Conservation (phyloP, 306 rosid genomes). For the Benincasa hispida region DNA sequence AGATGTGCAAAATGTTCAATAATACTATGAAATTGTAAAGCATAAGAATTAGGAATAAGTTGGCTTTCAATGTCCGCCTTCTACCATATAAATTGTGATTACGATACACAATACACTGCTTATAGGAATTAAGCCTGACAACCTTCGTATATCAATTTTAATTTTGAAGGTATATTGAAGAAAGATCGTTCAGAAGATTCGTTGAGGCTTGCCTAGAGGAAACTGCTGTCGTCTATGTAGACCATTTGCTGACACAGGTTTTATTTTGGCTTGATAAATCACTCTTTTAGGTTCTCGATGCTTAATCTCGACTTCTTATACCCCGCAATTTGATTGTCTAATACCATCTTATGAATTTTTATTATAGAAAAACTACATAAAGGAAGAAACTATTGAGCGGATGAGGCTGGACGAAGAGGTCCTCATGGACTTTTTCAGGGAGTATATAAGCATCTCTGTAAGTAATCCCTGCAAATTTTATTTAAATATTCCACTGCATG, state of each 20-base stretch:
- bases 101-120: neutral
- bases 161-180: conserved; percentile 81
- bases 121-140: neutral
- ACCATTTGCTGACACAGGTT: conserved; percentile 87
- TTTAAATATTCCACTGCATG: neutral
- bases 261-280: neutral
- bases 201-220: conserved; percentile 99
- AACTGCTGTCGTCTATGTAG: conserved; percentile 76
- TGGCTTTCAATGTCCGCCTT: neutral
- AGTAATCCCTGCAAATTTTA: conserved; percentile 17
- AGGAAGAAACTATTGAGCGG: conserved; percentile 90
- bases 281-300: neutral
- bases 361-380: conserved; percentile 70
- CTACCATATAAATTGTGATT: too few relatives aligned
- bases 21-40: neutral
- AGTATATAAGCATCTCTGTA: conserved; percentile 77
- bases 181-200: conserved; percentile 88
- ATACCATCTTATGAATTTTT: conserved; percentile 12
- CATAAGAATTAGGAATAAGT: neutral
- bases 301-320: neutral
- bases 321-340: conserved; percentile 3
- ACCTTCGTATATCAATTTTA: conserved; percentile 8
- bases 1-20: neutral
- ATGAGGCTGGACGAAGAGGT: conserved; percentile 97
- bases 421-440: conserved; percentile 92